Evolutionary conservation across 805 yeast species (phyloP).

Genomic region (Wickerhamomyces ciferrii): DNA sequence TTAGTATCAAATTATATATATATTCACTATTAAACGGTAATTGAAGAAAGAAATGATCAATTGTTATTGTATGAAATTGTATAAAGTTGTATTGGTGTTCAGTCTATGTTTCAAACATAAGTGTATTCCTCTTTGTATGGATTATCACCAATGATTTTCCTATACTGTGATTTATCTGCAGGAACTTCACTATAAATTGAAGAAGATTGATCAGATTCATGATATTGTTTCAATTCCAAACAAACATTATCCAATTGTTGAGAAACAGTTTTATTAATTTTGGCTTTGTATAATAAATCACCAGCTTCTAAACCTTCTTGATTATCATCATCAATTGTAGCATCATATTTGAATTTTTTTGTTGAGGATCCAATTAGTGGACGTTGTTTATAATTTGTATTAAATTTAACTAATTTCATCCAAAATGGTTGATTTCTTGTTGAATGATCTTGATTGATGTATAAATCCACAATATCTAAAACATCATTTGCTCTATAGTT

Average conservation of each 20-base stretch:
- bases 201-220: background rate
- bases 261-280: background rate
- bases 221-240: background rate
- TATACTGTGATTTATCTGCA: background rate
- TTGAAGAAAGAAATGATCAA: no score
- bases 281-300: background rate
- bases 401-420: background rate
- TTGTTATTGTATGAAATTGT: no score
- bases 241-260: background rate
- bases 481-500: background rate
- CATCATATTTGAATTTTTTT: background rate
- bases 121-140: background rate
- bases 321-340: constrained; percentile 1
- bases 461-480: background rate
- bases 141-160: background rate
- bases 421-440: background rate
- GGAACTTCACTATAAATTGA: background rate
- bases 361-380: no score
- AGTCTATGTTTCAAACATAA: background rate
- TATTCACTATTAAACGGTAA: no score
- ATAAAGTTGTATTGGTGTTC: no score
- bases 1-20: no score
- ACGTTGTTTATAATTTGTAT: background rate
- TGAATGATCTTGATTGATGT: background rate
- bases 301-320: background rate